Evolutionary conservation across 257 asterid genomes (phyloP).

Genomic region (Lithospermum erythrorhizon): DNA sequence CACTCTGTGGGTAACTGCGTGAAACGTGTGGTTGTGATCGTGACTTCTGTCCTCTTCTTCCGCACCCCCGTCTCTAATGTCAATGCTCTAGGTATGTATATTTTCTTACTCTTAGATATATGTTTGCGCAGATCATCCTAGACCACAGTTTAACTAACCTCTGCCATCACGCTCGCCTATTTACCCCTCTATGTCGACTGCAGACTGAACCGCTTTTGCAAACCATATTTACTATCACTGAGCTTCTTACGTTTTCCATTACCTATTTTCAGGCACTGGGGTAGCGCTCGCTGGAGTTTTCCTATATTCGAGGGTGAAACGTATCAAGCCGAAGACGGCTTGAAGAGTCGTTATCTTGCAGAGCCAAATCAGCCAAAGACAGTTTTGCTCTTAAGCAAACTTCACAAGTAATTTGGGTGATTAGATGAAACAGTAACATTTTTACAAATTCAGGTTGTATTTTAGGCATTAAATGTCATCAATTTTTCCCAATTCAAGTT

Average conservation of each 20-base stretch:
- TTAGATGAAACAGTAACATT: neutral
- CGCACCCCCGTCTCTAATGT: conserved; percentile 68
- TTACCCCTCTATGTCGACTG: neutral
- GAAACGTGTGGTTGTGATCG: conserved; percentile 88
- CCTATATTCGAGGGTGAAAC: conserved; percentile 75
- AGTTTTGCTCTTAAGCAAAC: no score
- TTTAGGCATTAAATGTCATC: neutral
- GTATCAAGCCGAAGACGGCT: conserved; percentile 55
- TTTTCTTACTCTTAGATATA: conserved; percentile 5
- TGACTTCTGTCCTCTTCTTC: conserved; percentile 79
- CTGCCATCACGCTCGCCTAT: neutral
- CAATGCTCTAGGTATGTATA: conserved; percentile 69
- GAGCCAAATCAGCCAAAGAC: neutral
- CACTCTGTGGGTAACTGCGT: conserved; percentile 93
- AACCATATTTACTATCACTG: neutral
- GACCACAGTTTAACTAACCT: neutral
- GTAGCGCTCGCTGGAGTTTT: conserved; percentile 87
- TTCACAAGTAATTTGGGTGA: neutral
- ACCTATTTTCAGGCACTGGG: conserved; percentile 52
- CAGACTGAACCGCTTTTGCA: neutral
- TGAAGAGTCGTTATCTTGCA: conserved; percentile 13
- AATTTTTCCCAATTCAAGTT: no score
- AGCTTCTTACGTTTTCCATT: neutral
- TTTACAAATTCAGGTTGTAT: neutral
- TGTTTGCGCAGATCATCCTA: neutral